phyloP scores from a whole-genome alignment of 192 early-diverging fungal species.

The Powellomyces hirtus region DNA sequence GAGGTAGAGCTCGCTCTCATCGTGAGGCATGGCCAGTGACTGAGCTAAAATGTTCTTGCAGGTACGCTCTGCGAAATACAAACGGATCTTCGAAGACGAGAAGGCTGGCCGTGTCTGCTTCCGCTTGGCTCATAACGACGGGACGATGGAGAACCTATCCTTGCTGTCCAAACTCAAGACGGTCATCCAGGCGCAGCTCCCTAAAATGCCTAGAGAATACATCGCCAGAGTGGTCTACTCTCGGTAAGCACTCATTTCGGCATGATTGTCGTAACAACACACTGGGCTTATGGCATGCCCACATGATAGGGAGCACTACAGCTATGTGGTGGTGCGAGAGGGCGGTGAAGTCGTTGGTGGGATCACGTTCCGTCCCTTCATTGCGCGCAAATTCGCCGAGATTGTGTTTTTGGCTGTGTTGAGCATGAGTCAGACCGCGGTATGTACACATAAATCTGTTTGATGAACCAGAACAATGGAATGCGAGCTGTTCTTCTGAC shows the following conservation, averaged over 20 bases:
- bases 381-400: conserved; percentile 86
- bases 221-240: conserved; percentile 96
- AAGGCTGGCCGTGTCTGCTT: conserved; percentile 39
- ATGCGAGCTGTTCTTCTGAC: too few relatives aligned
- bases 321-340: conserved; percentile 73
- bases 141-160: conserved; percentile 74
- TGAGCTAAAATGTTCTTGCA: background rate
- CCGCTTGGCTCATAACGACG: conserved; percentile 81
- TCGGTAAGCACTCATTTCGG: conserved; percentile 41
- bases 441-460: too few relatives aligned
- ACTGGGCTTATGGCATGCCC: background rate
- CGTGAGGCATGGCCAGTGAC: background rate
- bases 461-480: too few relatives aligned
- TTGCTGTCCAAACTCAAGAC: conserved; percentile 91
- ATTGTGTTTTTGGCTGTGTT: conserved; percentile 98
- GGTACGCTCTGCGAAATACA: conserved; percentile 19
- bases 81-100: conserved; percentile 42
- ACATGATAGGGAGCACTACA: conserved; percentile 70
- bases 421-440: conserved; percentile 20
- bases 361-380: conserved; percentile 93
- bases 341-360: conserved; percentile 84
- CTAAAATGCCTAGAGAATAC: conserved; percentile 99
- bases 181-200: conserved; percentile 94
- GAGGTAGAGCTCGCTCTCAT: background rate
- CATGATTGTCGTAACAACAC: background rate